phyloP scores from a whole-genome alignment of 78 protist species.

The Trichosphaerium sp. region DNA sequence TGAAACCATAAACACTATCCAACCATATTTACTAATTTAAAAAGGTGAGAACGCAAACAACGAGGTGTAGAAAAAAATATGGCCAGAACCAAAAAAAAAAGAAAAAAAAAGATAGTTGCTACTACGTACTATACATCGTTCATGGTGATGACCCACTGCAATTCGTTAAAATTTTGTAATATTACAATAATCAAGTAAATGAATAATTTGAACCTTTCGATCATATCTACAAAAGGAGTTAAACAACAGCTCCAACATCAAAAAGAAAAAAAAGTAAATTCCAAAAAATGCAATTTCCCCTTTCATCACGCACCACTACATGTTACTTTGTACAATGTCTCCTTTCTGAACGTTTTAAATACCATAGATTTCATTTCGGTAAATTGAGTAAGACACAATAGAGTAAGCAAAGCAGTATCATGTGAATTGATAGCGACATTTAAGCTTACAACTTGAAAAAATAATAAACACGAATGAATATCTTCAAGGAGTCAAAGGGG shows the following conservation, averaged over 20 bases:
- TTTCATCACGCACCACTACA: too few species aligned
- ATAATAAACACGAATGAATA: slow-evolving; percentile 30
- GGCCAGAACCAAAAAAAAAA: neutral
- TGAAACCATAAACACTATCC: slow-evolving; percentile 11
- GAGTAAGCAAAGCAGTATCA: slow-evolving; percentile 60
- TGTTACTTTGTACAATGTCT: slow-evolving; percentile 51
- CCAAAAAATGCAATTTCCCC: too few species aligned
- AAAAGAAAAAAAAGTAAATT: too few species aligned
- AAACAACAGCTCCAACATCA: neutral
- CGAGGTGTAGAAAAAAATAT: too few species aligned
- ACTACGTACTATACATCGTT: neutral
- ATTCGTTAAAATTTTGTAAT: slow-evolving; percentile 32
- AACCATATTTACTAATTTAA: too few species aligned
- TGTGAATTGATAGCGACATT: slow-evolving; percentile 79
- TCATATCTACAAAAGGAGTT: slow-evolving; percentile 36
- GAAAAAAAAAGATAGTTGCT: neutral
- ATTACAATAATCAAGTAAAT: slow-evolving; percentile 24
- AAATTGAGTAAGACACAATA: slow-evolving; percentile 73
- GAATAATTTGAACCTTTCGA: slow-evolving; percentile 63
- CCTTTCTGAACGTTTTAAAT: slow-evolving; percentile 54
- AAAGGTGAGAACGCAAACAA: neutral
- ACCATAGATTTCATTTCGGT: slow-evolving; percentile 76
- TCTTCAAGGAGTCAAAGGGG: neutral
- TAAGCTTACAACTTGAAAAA: slow-evolving; percentile 53
- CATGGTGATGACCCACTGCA: slow-evolving; percentile 8